These are phyloP conservation scores for Leccinum sublutescens DNA, from an alignment of 768 basidiomycete species.

Conservation along the genomic window DNA sequence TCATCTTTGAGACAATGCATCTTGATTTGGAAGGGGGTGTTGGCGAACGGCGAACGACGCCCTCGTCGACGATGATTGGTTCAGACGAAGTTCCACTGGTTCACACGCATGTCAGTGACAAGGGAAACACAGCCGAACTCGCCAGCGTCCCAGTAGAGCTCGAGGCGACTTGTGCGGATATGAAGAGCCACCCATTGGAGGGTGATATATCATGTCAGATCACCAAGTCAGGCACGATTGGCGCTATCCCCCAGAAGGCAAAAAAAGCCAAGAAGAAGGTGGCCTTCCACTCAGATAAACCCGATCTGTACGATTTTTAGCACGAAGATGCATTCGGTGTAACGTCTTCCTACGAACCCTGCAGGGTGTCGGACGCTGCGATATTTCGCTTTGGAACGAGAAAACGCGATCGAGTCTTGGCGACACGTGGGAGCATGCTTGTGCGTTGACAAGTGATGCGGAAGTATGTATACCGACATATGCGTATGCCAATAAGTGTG, in stretches of 20 bases:
- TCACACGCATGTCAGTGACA: constrained; percentile 19
- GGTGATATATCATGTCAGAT: constrained; percentile 13
- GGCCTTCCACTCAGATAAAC: constrained; percentile 62
- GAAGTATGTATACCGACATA: background rate
- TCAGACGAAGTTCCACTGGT: constrained; percentile 14
- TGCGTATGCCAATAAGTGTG: background rate
- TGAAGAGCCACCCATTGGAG: constrained; percentile 1
- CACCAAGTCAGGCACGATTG: constrained; percentile 1
- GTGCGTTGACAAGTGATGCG: background rate
- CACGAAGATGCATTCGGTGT: background rate
- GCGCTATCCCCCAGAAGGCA: constrained; percentile 18
- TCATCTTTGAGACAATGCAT: constrained; percentile 90
- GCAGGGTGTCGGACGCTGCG: background rate
- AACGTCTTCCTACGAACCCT: background rate
- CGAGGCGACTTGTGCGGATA: constrained; percentile 30
- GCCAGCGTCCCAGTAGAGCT: constrained; percentile 46
- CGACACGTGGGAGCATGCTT: background rate
- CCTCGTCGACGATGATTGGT: constrained; percentile 33
- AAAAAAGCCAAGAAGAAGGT: constrained; percentile 66
- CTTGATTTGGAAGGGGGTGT: constrained; percentile 86
- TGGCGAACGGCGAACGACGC: constrained; percentile 66
- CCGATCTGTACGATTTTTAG: constrained; percentile 76
- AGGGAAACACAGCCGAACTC: constrained; percentile 17
- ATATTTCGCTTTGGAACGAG: background rate
- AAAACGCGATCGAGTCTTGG: background rate